These are phyloP conservation scores for Eremochloa ophiuroides DNA, from an alignment of 176 grass and related monocot species.

Conservation along the genomic window DNA sequence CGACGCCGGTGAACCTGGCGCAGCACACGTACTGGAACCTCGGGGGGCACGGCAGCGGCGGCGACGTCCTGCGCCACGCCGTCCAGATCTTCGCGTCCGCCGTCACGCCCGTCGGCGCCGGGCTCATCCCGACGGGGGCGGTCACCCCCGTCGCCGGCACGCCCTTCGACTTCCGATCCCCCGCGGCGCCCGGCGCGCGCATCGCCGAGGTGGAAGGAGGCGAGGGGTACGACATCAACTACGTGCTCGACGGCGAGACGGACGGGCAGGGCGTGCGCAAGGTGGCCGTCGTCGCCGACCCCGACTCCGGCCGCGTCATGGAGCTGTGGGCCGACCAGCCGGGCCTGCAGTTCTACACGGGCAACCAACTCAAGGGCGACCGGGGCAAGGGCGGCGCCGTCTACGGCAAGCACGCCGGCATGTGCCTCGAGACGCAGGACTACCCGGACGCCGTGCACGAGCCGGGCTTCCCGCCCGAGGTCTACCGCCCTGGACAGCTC, in stretches of 20 bases:
- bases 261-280: slow-evolving; percentile 59
- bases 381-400: slow-evolving; percentile 53
- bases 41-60: slow-evolving; percentile 48
- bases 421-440: slow-evolving; percentile 83
- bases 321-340: slow-evolving; percentile 80
- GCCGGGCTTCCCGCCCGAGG: slow-evolving; percentile 48
- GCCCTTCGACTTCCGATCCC: slow-evolving; percentile 56
- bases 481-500: slow-evolving; percentile 49
- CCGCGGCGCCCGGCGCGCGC: slow-evolving; percentile 13
- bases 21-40: slow-evolving; percentile 98
- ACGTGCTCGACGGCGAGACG: slow-evolving; percentile 42
- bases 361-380: slow-evolving; percentile 58
- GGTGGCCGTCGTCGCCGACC: slow-evolving; percentile 64
- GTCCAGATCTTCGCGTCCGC: slow-evolving; percentile 58
- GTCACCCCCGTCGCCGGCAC: slow-evolving; percentile 51
- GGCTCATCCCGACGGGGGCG: slow-evolving; percentile 72
- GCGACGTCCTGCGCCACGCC: slow-evolving; percentile 46
- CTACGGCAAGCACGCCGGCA: slow-evolving; percentile 47
- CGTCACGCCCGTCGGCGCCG: slow-evolving; percentile 46
- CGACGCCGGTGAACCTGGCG: slow-evolving; percentile 71
- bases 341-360: slow-evolving; percentile 76
- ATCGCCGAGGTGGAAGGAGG: slow-evolving; percentile 39
- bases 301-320: slow-evolving; percentile 56
- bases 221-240: slow-evolving; percentile 71
- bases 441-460: slow-evolving; percentile 76